These are phyloP conservation scores for Drechslerella stenobrocha DNA, from an alignment of 2,329 filamentous ascomycete species.

Conservation along the genomic window DNA sequence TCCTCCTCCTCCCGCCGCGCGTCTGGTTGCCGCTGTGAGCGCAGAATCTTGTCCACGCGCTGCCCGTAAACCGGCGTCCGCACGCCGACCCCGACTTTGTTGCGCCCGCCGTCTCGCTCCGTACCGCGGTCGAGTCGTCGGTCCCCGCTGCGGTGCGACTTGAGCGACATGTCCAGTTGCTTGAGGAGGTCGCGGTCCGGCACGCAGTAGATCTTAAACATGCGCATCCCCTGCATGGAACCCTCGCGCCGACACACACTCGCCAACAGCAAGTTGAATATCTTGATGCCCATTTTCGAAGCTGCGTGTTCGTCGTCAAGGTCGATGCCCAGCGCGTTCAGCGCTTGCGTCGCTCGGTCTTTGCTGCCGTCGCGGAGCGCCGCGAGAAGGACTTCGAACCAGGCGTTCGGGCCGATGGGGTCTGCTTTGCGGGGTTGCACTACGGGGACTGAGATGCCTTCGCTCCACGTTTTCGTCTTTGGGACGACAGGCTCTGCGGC, in stretches of 20 bases:
- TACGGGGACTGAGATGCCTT: slow-evolving; percentile 19
- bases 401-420: slow-evolving; percentile 34
- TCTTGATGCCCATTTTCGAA: slow-evolving; percentile 37
- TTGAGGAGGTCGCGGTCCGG: slow-evolving; percentile 21
- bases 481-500: neutral
- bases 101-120: neutral
- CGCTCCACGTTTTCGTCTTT: slow-evolving; percentile 12
- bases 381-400: slow-evolving; percentile 24
- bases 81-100: slow-evolving; percentile 1
- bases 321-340: slow-evolving; percentile 30
- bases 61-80: neutral
- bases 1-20: slow-evolving; percentile 9
- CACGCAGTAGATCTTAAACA: slow-evolving; percentile 44
- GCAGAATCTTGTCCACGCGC: neutral
- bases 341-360: slow-evolving; percentile 25
- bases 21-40: neutral
- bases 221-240: slow-evolving; percentile 39
- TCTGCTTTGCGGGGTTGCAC: slow-evolving; percentile 2
- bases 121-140: slow-evolving; percentile 14
- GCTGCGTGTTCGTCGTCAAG: slow-evolving; percentile 21
- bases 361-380: slow-evolving; percentile 20
- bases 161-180: slow-evolving; percentile 23
- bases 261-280: slow-evolving; percentile 28
- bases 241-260: slow-evolving; percentile 34
- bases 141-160: slow-evolving; percentile 41